These are phyloP conservation scores for Luffa aegyptiaca DNA, from an alignment of 306 rosid species.

Conservation along the genomic window DNA sequence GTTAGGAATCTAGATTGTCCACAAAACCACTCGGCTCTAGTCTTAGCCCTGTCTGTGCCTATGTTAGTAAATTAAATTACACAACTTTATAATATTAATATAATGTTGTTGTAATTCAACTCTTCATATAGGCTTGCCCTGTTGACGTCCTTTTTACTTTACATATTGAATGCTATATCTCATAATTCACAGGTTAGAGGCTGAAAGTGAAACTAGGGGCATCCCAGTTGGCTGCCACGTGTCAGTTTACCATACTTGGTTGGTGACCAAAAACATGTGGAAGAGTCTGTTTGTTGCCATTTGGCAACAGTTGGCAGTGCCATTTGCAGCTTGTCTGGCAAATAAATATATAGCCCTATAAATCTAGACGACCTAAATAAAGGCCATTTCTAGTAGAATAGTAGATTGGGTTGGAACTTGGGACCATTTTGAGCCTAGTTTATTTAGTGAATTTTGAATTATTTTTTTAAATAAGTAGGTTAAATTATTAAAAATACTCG, in stretches of 20 bases:
- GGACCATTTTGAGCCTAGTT: neutral
- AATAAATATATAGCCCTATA: neutral
- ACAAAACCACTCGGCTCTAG: neutral
- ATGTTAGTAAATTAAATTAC: neutral
- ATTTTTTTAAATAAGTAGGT: neutral
- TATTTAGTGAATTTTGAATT: neutral
- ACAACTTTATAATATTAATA: neutral
- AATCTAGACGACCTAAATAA: neutral
- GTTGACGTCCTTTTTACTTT: neutral
- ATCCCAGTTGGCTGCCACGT: neutral
- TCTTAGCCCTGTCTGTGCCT: neutral
- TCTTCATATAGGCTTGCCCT: neutral
- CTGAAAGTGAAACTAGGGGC: neutral
- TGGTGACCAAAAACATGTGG: neutral
- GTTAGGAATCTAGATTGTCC: neutral
- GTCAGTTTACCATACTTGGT: neutral
- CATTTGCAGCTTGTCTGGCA: neutral
- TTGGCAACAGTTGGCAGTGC: conserved; percentile 17
- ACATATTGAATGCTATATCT: neutral
- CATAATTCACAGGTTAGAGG: neutral
- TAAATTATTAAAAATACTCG: no score
- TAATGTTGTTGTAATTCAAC: neutral
- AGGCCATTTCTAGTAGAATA: neutral
- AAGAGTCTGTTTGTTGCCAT: neutral
- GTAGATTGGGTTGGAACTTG: neutral